Evolutionary conservation across 306 rosid genomes (phyloP), one percentile per base, ranked within the genome.

Genomic region (Castanospermum australe): DNA sequence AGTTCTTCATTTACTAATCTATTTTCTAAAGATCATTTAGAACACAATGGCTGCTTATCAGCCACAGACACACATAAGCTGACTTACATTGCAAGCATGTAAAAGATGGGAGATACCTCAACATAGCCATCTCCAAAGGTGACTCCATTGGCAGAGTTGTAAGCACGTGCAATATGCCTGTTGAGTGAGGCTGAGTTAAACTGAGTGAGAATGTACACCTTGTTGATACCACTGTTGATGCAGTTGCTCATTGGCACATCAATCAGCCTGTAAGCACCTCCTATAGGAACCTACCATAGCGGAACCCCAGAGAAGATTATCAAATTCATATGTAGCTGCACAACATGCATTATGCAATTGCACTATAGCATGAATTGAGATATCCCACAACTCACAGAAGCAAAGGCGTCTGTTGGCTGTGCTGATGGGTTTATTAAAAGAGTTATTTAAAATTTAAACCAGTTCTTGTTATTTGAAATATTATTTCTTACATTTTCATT

Each of bases 231-330:
- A 86, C 97, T 87, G 67, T 92, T 94, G 67, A 95, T 95, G 87
- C 99, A 95, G 79, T 95, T 95, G 85, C 99, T 95, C 99, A 95
- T 92, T 54, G 98, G 99, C 73, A 95, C 97, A 82, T 95, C 99
- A 52, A 95, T 95, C 48, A 95, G 83, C 84, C 98, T 84, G 86
- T 95, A 95, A 41, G 97, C 87, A 65, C 98, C 99, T 47, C 96
- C 99, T 21, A 91, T 92, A 18, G 99, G 90, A 60, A 95, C 98
- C 97, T 90, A 67, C 17, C 65, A 81, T 18, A 73, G 35, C n/a
- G 61, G 79, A 73, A 54, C n/a, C 22, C 28, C 71, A 82, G 5
- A 65, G 21, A 64, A 67, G 18, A 80, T 77, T 33, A 2, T 20
- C 21, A 71, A 81, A 75, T 75, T 70, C 41, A 55, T 25, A 35